Conservation (phyloP, 495 filamentous ascomycete species). For the Hypoxylon fragiforme region DNA sequence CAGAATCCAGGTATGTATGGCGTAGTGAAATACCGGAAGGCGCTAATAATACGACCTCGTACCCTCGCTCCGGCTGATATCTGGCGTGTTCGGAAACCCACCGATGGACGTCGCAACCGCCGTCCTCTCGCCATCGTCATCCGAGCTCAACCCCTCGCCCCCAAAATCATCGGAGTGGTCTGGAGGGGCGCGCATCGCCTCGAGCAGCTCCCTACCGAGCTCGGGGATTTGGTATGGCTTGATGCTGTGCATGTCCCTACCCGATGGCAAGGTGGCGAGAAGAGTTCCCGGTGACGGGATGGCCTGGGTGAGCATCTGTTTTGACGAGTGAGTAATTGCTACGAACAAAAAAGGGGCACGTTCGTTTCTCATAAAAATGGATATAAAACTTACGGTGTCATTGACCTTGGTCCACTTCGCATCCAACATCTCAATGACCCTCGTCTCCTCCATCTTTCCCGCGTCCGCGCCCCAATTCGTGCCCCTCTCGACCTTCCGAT, state of each 20-base stretch:
- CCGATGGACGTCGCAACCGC: constrained; percentile 31
- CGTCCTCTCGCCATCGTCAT: constrained; percentile 48
- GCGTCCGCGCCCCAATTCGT: constrained; percentile 79
- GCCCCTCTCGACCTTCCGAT: constrained; percentile 68
- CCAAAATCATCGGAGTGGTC: constrained; percentile 55
- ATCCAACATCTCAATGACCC: constrained; percentile 84
- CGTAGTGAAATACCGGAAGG: neutral
- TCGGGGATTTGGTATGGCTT: constrained; percentile 61
- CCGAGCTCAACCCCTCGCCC: constrained; percentile 45
- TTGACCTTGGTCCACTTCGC: constrained; percentile 91
- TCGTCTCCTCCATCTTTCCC: constrained; percentile 79
- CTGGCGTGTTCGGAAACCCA: constrained; percentile 44
- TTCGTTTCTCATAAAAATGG: neutral
- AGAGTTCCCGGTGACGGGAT: constrained; percentile 72
- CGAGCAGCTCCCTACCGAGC: constrained; percentile 60
- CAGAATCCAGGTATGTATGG: neutral
- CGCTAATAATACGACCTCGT: constrained; percentile 44
- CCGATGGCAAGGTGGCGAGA: constrained; percentile 77
- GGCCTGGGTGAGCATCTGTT: constrained; percentile 77
- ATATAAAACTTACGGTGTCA: constrained; percentile 72
- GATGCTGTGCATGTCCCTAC: constrained; percentile 78
- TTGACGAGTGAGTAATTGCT: too few species aligned
- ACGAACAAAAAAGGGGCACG: too few species aligned
- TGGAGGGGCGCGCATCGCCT: constrained; percentile 52
- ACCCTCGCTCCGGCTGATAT: constrained; percentile 42